Percentiles rank a stretch among this genome's conserved stretches.
Evolutionary conservation across 192 early-diverging fungal genomes (phyloP).

Genomic region (Coemansia sp.): DNA sequence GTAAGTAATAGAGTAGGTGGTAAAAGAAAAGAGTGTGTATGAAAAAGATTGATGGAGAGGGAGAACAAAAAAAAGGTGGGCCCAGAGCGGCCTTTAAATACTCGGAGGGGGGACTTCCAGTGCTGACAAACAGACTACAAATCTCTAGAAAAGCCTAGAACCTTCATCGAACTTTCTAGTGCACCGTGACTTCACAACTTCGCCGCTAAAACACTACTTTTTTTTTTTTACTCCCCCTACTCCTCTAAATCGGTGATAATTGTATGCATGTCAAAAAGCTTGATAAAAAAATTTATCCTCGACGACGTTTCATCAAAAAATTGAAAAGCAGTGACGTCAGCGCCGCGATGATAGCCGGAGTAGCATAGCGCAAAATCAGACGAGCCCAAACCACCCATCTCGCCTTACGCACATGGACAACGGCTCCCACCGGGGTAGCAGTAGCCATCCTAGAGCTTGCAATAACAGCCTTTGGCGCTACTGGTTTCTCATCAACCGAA

Average conservation of each 20-base stretch:
- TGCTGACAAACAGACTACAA: neutral
- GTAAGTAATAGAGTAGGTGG: neutral
- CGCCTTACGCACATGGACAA: neutral
- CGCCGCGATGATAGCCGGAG: conserved; percentile 44
- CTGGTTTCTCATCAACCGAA: neutral
- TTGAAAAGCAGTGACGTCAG: conserved; percentile 36
- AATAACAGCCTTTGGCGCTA: neutral
- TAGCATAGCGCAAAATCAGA: conserved; percentile 34
- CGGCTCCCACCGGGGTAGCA: neutral
- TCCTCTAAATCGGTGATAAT: neutral
- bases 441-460: neutral
- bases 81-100: neutral
- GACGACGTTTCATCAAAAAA: conserved; percentile 9
- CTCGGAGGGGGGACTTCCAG: no score
- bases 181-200: neutral
- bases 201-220: neutral
- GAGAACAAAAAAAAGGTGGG: neutral
- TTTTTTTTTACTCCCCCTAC: neutral
- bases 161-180: neutral
- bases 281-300: neutral
- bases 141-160: conserved; percentile 6
- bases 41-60: neutral
- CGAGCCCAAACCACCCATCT: conserved; percentile 29
- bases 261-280: neutral
- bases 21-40: neutral